Conservation (phyloP, 2,329 filamentous ascomycete species). For the Hymenoscyphus infarciens region DNA sequence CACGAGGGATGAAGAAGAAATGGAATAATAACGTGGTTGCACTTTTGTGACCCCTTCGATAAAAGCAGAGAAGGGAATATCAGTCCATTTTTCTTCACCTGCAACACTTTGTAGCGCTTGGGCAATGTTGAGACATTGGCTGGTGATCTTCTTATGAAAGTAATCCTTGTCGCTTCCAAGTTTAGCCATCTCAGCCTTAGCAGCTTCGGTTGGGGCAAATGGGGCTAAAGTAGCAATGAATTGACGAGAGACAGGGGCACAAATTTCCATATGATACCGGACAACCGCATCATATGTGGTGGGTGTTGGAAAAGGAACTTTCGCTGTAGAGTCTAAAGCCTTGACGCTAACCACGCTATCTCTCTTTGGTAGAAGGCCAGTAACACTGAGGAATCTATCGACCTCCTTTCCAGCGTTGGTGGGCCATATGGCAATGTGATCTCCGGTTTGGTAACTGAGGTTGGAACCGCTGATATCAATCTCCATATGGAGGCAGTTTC, state of each 20-base stretch:
- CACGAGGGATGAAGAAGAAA: conserved; percentile 91
- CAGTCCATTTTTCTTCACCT: conserved; percentile 72
- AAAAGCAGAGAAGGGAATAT: conserved; percentile 88
- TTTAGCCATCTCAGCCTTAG: conserved; percentile 83
- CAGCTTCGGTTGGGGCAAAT: conserved; percentile 80
- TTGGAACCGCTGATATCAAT: conserved; percentile 87
- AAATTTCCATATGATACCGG: conserved; percentile 96
- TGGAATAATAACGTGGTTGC: conserved; percentile 98
- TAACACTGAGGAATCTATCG: conserved; percentile 77
- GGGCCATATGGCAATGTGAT: conserved; percentile 96
- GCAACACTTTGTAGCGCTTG: conserved; percentile 73
- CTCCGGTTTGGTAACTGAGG: conserved; percentile 89
- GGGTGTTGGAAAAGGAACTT: conserved; percentile 94
- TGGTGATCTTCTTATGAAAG: conserved; percentile 81
- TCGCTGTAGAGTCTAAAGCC: conserved; percentile 88
- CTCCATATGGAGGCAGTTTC: conserved; percentile 96
- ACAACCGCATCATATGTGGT: conserved; percentile 93
- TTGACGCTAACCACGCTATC: conserved; percentile 84
- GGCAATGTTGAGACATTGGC: conserved; percentile 83
- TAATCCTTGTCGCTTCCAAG: conserved; percentile 93
- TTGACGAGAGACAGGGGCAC: conserved; percentile 92
- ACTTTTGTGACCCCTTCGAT: conserved; percentile 93
- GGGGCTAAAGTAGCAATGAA: conserved; percentile 83
- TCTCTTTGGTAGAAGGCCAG: conserved; percentile 73
- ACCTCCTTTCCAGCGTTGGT: conserved; percentile 92